A percentile compares a stretch with the other conserved stretches of the same genome.
phyloP scores from a whole-genome alignment of 441 rosid genomes.

The Pelargonium citronellum region DNA sequence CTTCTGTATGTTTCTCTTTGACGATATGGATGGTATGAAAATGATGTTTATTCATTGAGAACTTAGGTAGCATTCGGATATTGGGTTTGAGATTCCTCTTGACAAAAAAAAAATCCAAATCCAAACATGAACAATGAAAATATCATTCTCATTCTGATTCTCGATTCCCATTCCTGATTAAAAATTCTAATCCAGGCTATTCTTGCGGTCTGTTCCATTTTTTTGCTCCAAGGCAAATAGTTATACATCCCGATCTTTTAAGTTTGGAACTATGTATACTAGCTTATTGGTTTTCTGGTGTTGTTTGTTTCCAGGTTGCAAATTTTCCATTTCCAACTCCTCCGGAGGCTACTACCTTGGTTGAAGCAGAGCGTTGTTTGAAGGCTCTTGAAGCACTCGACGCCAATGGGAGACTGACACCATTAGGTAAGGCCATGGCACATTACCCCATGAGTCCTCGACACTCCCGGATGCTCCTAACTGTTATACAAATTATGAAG shows the following conservation, averaged over 20 bases:
- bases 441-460: conserved; percentile 84
- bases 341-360: conserved; percentile 50
- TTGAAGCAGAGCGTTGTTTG: conserved; percentile 64
- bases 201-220: too few species aligned
- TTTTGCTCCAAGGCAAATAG: too few species aligned
- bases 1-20: conserved; percentile 1
- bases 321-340: conserved; percentile 92
- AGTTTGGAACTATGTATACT: not conserved
- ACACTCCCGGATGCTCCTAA: conserved; percentile 85
- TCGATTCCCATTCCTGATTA: too few species aligned
- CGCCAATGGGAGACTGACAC: conserved; percentile 47
- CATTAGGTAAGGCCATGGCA: conserved; percentile 83
- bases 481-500: conserved; percentile 56
- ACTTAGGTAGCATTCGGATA: not conserved
- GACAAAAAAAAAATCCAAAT: too few species aligned
- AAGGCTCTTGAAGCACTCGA: conserved; percentile 73
- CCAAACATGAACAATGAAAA: too few species aligned
- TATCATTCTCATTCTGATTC: too few species aligned
- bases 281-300: too few species aligned
- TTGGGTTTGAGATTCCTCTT: too few species aligned
- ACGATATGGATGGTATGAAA: conserved; percentile 6
- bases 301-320: conserved; percentile 39
- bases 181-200: too few species aligned
- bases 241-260: not conserved
- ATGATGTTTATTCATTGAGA: not conserved